Evolutionary conservation across 768 basidiomycete genomes (phyloP).

Genomic region (Saitozyma podzolica): DNA sequence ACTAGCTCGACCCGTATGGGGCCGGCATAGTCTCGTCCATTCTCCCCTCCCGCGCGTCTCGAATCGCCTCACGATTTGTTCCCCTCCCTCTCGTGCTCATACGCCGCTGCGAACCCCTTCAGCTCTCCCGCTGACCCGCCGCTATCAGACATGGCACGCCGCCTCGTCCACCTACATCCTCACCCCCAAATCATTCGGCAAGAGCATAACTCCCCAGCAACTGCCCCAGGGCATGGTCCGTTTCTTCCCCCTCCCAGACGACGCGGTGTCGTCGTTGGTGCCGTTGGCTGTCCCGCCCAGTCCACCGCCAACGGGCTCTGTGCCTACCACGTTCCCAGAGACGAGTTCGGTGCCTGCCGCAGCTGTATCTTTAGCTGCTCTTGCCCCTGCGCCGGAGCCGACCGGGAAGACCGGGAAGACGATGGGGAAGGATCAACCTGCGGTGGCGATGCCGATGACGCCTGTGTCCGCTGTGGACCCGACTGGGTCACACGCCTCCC

Average conservation of each 20-base stretch:
- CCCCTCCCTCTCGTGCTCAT: too few relatives aligned
- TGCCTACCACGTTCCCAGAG: constrained; percentile 5
- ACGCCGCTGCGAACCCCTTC: not conserved
- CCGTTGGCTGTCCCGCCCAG: constrained; percentile 14
- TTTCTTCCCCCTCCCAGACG: constrained; percentile 66
- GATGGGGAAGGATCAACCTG: not conserved
- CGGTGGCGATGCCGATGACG: too few relatives aligned
- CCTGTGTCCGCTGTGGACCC: too few relatives aligned
- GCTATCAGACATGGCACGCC: constrained; percentile 69
- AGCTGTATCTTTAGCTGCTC: not conserved
- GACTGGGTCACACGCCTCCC: too few relatives aligned
- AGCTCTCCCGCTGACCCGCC: constrained; percentile 1
- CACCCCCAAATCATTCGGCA: constrained; percentile 70
- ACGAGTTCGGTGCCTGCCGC: too few relatives aligned
- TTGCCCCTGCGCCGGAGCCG: not conserved
- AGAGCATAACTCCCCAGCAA: constrained; percentile 66
- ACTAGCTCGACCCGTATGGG: too few relatives aligned
- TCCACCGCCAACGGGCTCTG: constrained; percentile 8
- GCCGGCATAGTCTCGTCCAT: not conserved
- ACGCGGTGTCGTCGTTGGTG: constrained; percentile 20
- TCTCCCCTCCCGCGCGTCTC: too few relatives aligned
- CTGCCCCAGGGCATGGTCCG: constrained; percentile 72
- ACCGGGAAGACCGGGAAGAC: not conserved
- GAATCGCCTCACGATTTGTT: too few relatives aligned
- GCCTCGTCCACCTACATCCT: constrained; percentile 60